Conservation (phyloP, 192 early-diverging fungal genomes). For the Backusella sp. region DNA sequence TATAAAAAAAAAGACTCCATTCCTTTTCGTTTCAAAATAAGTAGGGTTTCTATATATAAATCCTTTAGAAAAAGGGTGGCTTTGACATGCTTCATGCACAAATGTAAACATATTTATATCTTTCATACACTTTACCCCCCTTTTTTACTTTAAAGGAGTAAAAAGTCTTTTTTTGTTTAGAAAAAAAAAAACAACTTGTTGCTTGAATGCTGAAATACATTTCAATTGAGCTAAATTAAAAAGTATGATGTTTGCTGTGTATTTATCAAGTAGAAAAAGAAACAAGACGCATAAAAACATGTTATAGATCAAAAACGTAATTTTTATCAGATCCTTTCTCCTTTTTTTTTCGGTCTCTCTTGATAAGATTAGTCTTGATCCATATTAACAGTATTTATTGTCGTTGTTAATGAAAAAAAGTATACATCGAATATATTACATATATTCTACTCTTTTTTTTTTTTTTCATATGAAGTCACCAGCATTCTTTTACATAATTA, state of each 20-base stretch:
- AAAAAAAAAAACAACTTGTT: not conserved
- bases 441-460: not conserved
- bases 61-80: not conserved
- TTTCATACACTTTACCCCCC: not conserved
- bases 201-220: not conserved
- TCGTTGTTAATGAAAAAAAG: not conserved
- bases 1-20: not conserved
- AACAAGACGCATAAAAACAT: not conserved
- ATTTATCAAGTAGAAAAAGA: not conserved
- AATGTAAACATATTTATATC: not conserved
- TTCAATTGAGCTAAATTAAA: not conserved
- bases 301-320: not conserved
- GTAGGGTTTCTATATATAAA: not conserved
- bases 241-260: not conserved
- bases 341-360: not conserved
- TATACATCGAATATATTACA: not conserved
- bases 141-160: not conserved
- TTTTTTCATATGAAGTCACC: not conserved
- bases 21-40: not conserved
- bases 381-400: not conserved
- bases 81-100: conserved; percentile 4
- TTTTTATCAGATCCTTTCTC: not conserved
- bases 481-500: not conserved
- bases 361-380: not conserved
- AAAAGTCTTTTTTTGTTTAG: not conserved